Evolutionary conservation across 2,329 filamentous ascomycete species (phyloP), one percentile per base, ranked within the genome.

Genomic region (Botrytis byssoidea): DNA sequence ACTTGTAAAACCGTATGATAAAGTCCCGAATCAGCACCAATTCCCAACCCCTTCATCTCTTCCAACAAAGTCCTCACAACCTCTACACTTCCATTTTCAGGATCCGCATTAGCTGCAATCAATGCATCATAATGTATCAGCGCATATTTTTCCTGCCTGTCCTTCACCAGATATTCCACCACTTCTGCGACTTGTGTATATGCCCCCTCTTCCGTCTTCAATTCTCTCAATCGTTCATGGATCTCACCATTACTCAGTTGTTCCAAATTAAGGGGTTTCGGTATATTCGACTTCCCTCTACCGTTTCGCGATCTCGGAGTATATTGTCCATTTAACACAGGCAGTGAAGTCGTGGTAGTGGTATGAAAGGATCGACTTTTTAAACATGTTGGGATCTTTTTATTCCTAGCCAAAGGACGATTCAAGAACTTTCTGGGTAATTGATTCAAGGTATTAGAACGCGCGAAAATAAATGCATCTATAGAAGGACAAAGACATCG

Each of bases 1-100:
- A 92, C 90, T 81, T 90, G 89, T 57, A 98, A 83, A 3, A 91
- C 89, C 75, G 89, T 89, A 81, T 95, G 91, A 78, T 93, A 95
- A 3, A 92, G 86, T 5, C 86, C 85, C 0, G 87, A 86, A 77
- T 94, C 92, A 12, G 89, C 86, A 60, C 88, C 83, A 63, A 98
- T 85, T 0, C 85, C 86, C 60, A 86, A 84, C 1, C 83, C 81
- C 61, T 86, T 85, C 90, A 98, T 93, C 78, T 97, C 93, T 35
- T 88, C 83, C 37, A 97, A 83, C n/a, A 97, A 83, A 32, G 83
- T 84, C 48, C 79, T 82, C 22, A 95, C 87, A 65, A 88, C 87
- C 42, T 85, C 85, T 3, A 90, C 90, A 8, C 92, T 94, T 14
- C 94, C 95, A 70, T 87, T 80, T 46, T 83, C 78, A 0, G 87